phyloP scores from a whole-genome alignment of 495 filamentous ascomycete genomes.

The Tricharina praecox region DNA sequence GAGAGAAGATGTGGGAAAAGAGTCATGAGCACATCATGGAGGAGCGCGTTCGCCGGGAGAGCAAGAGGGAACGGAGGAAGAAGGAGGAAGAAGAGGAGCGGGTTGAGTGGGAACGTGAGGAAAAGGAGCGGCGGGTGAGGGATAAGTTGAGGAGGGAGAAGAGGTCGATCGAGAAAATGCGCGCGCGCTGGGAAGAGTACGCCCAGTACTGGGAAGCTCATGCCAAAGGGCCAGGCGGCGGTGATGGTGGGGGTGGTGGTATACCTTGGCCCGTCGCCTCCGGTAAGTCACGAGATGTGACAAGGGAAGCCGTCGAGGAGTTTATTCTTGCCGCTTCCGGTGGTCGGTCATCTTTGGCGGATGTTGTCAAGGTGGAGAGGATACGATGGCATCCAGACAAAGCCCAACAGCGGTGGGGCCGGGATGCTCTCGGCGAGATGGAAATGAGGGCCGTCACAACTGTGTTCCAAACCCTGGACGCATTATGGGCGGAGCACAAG shows the following conservation, averaged over 20 bases:
- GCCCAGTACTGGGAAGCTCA: slow-evolving; percentile 40
- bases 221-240: slow-evolving; percentile 27
- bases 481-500: slow-evolving; percentile 62
- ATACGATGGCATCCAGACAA: slow-evolving; percentile 97
- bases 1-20: slow-evolving; percentile 83
- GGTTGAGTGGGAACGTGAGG: slow-evolving; percentile 30
- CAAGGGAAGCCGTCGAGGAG: slow-evolving; percentile 40
- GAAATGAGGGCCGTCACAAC: slow-evolving; percentile 67
- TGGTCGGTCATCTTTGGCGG: slow-evolving; percentile 30
- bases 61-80: slow-evolving; percentile 35
- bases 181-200: slow-evolving; percentile 51
- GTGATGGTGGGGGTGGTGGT: slow-evolving; percentile 8
- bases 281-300: slow-evolving; percentile 43
- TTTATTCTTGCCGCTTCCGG: slow-evolving; percentile 44
- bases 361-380: slow-evolving; percentile 63
- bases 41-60: slow-evolving; percentile 45
- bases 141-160: slow-evolving; percentile 35
- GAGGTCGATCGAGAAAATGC: slow-evolving; percentile 34
- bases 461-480: slow-evolving; percentile 82
- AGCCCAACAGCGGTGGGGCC: slow-evolving; percentile 76
- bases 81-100: slow-evolving; percentile 30
- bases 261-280: slow-evolving; percentile 69
- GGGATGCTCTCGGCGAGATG: slow-evolving; percentile 40
- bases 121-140: slow-evolving; percentile 28
- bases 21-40: slow-evolving; percentile 48